Evolutionary conservation across 306 rosid genomes (phyloP).

Genomic region (barrel medic (Medicago truncatula)): DNA sequence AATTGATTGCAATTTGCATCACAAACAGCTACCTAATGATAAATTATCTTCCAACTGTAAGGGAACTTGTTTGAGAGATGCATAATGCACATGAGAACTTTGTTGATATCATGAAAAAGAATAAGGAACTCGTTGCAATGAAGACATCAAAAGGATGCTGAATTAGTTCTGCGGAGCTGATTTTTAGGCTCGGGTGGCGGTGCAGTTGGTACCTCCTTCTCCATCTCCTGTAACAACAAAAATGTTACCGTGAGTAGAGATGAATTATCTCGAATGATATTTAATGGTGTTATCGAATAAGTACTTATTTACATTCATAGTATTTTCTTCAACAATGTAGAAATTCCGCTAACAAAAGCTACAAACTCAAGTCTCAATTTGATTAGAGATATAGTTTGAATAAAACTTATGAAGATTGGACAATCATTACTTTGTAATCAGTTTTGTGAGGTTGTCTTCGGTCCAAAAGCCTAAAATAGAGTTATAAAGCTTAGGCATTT

Average conservation of each 20-base stretch:
- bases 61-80: constrained; percentile 26
- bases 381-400: background rate
- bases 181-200: constrained; percentile 46
- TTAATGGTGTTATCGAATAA: background rate
- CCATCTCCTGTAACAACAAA: constrained; percentile 40
- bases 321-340: constrained; percentile 11
- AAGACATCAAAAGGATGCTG: constrained; percentile 41
- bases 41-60: background rate
- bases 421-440: background rate
- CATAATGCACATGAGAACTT: constrained; percentile 15
- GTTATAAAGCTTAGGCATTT: background rate
- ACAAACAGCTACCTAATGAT: constrained; percentile 6
- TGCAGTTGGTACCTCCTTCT: constrained; percentile 31
- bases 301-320: background rate
- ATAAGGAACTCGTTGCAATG: constrained; percentile 8
- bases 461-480: background rate
- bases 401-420: background rate
- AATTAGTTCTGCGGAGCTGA: constrained; percentile 52
- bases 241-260: background rate
- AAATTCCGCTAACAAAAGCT: constrained; percentile 4
- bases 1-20: background rate
- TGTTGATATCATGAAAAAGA: constrained; percentile 12
- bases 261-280: constrained; percentile 6
- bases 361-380: background rate
- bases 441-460: background rate